phyloP scores from a whole-genome alignment of 1,139 yeast species.

The Barnettozyma hawaiiensis region DNA sequence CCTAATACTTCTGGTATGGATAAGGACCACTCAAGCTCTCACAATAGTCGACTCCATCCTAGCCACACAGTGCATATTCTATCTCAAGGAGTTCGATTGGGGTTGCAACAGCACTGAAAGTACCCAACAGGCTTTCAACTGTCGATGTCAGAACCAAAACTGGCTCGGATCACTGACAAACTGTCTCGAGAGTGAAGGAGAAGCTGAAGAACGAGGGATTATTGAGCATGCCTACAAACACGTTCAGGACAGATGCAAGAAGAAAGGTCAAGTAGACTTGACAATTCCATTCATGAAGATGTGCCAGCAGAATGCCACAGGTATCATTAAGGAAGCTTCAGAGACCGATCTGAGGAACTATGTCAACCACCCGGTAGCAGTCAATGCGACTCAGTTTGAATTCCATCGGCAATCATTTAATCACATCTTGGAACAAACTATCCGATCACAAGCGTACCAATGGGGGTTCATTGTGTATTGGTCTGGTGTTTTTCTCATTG shows the following conservation, averaged over 20 bases:
- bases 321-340: slow-evolving; percentile 26
- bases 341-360: slow-evolving; percentile 11
- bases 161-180: slow-evolving; percentile 37
- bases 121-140: slow-evolving; percentile 28
- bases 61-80: slow-evolving; percentile 37
- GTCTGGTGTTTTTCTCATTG: slow-evolving; percentile 29
- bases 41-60: slow-evolving; percentile 31
- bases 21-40: slow-evolving; percentile 8
- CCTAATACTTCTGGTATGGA: slow-evolving; percentile 1
- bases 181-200: slow-evolving; percentile 30
- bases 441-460: slow-evolving; percentile 35
- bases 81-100: slow-evolving; percentile 34
- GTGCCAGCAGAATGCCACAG: slow-evolving; percentile 31
- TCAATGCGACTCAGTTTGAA: slow-evolving; percentile 28
- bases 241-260: slow-evolving; percentile 30
- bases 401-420: slow-evolving; percentile 31
- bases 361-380: slow-evolving; percentile 29
- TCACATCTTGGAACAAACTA: slow-evolving; percentile 26
- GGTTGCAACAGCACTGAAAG: slow-evolving; percentile 33
- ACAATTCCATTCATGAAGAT: slow-evolving; percentile 29
- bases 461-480: slow-evolving; percentile 39
- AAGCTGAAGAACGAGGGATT: slow-evolving; percentile 22
- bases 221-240: slow-evolving; percentile 34
- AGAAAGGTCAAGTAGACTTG: slow-evolving; percentile 29
- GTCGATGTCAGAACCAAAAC: slow-evolving; percentile 35